Evolutionary conservation across 2,329 filamentous ascomycete genomes (phyloP), one percentile per base, ranked within the genome.

Genomic region (Aquanectria penicillioides): DNA sequence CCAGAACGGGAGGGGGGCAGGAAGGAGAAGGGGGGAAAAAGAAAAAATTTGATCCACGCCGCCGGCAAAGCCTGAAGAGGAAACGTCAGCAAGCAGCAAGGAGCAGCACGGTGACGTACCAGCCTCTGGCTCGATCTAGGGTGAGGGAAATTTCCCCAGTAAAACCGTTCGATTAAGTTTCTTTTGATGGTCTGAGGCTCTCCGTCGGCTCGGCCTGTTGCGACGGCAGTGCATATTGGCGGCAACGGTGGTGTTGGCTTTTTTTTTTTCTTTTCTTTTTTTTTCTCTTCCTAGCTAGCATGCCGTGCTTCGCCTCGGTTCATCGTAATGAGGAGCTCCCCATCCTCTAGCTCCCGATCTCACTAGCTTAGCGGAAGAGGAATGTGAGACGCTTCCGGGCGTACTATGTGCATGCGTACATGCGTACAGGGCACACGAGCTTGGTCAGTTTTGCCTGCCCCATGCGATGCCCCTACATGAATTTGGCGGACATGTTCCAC

Each of bases 121-220:
- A 12, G 47, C 38, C 34, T 29, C 22, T 47, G 48, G 33, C 52
- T 49, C 13, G 29, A 59, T 53, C 25, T 48, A 40, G 44, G 31
- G 26, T 47, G 49, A 51, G 36, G 48, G 47, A 22, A 47, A 47
- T 59, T 57, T 37, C 59, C 43, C 64, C 54, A 67, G 51, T 65
- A 57, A 57, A 60, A 65, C 48, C 61, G 55, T 66, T 63, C 65
- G 56, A 66, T 66, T 51, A 63, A 49, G 58, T 65, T 63, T 59
- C 53, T 63, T 65, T 59, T 65, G 63, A 59, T 63, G 62, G 59
- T 63, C 54, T 51, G 54, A 57, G 54, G 47, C 33, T 57, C 47
- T 50, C 31, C 33, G 18, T 26, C 47, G 25, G 34, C 20, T 51
- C 47, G 54, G 54, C 38, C 28, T 29, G 31, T 46, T 51, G 54